Evolutionary conservation across 805 yeast species (phyloP), one percentile per base, ranked within the genome.

Genomic region (Candida palmyrensis): DNA sequence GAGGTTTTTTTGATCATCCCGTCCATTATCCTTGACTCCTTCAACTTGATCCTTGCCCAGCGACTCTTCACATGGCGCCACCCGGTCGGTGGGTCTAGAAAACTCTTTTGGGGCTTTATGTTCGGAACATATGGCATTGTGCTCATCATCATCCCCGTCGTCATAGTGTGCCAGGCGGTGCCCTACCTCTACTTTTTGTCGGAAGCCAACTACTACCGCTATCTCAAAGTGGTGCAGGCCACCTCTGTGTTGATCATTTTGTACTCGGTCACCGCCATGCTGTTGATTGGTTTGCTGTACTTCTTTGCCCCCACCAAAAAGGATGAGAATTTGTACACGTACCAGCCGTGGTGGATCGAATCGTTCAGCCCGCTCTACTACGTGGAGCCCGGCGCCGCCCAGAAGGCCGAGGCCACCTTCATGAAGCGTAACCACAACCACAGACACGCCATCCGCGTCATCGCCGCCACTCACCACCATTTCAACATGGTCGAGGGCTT

Each of bases 301-400:
- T 37, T 70, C 26, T 58, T 78, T 45, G 71, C 72, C 40, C 77
- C 86, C 14, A 73, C 83, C 5, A 38, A 59, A 21, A 59, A 56
- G 24, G 76, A 75, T 39, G 68, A 66, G 40, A 51, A 59, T 26
- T 63, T 79, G 24, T 68, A 73, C 44, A 76, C 77, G 41, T 82
- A 75, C 51, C 84, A 77, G 50, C 86, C 94, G 23, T 79, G 80
- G 72, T 83, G 92, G 92, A 77, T 83, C 47, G 77, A 78, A 51
- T 68, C 76, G 4, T 80, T 82, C 44, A 48, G 59, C 16, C 68
- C 79, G 12, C 57, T 63, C 31, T 83, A 82, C 55, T 82, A 67
- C 56, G 80, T 79, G 10, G 64, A 66, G 40, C 69, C 67, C 37
- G 66, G 67, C 32, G 74, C 83, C 1, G 57, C 65, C 5, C 53